Conservation (phyloP, 75 land plant genomes). For the Cunninghamia lanceolata region DNA sequence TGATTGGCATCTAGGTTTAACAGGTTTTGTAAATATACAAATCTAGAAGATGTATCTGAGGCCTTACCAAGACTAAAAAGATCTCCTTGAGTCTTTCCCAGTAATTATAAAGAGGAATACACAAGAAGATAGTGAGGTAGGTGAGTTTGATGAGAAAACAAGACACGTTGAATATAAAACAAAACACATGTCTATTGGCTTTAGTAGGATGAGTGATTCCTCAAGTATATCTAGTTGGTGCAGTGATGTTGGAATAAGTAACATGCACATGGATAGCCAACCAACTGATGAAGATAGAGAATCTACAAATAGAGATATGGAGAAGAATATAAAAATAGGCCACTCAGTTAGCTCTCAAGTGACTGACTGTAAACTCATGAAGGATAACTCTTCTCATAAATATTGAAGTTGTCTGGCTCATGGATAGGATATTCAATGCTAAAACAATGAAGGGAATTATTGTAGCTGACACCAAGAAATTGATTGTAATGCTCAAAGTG, state of each 20-base stretch:
- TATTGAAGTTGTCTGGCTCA: conserved; percentile 1
- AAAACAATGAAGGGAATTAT: neutral
- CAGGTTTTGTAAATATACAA: conserved; percentile 36
- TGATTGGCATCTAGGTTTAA: too few species aligned
- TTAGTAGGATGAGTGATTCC: conserved; percentile 13
- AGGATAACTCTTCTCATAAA: conserved; percentile 17
- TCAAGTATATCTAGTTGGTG: conserved; percentile 15
- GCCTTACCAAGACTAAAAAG: conserved; percentile 37
- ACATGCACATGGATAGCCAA: neutral
- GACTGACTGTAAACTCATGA: conserved; percentile 10
- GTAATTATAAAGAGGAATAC: conserved; percentile 14
- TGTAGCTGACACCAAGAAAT: neutral
- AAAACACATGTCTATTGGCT: conserved; percentile 5
- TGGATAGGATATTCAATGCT: neutral
- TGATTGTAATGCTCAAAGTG: neutral
- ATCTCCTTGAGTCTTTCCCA: conserved; percentile 41
- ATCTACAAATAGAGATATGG: conserved; percentile 4
- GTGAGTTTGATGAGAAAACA: conserved; percentile 17
- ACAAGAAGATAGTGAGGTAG: conserved; percentile 36
- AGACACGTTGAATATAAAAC: neutral
- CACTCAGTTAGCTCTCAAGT: conserved; percentile 8
- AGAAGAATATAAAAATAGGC: conserved; percentile 10
- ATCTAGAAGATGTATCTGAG: conserved; percentile 37
- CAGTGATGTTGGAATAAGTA: conserved; percentile 6
- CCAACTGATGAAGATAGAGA: neutral